Evolutionary conservation across 257 asterid genomes (phyloP), one percentile per base, ranked within the genome.

Genomic region (Asclepias syriaca): DNA sequence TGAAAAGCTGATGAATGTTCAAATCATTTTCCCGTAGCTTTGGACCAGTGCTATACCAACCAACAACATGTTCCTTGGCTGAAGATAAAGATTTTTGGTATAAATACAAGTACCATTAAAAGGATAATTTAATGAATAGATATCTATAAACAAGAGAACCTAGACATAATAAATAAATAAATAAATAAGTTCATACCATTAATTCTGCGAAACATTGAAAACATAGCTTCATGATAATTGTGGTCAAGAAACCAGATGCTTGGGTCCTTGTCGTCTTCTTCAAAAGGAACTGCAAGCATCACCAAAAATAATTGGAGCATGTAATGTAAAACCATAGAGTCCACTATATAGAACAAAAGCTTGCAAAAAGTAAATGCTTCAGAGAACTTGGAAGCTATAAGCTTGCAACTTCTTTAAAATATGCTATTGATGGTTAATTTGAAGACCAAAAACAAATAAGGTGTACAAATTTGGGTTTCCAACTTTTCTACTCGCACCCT

Each of bases 31-130:
- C 97, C 78, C 87, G 82, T 64, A 93, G 90, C 72, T 93, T 93
- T 13, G 98, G 96, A 24, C 98, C 98, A 49, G 97, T 91, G 87
- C 97, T 93, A 72, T 93, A 93, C 98, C 98, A 93, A 65, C 98
- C 98, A 82, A 93, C 96, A 68, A 93, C 97, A 75, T 93, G 98
- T 84, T 93, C 98, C 91, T 93, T 93, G 64, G 97, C 98, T 93
- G 95, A 76, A 22, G 80, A 59, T 61, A 74, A 74, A 73, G 67
- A 34, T 14, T 24, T n/a, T 70, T 2, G 67, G 69, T 18, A 70
- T 61, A 64, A 71, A 73, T 78, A 56, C 65, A 81, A 66, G 49
- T 32, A 71, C 37, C 24, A 34, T 24, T n/a, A 10, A 48, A 43
- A n/a, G 40, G 48, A 46, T 19, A 19, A 13, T 19, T 29, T 18